phyloP scores from a whole-genome alignment of 192 early-diverging fungal species.

The Phlyctochytrium planicorne region DNA sequence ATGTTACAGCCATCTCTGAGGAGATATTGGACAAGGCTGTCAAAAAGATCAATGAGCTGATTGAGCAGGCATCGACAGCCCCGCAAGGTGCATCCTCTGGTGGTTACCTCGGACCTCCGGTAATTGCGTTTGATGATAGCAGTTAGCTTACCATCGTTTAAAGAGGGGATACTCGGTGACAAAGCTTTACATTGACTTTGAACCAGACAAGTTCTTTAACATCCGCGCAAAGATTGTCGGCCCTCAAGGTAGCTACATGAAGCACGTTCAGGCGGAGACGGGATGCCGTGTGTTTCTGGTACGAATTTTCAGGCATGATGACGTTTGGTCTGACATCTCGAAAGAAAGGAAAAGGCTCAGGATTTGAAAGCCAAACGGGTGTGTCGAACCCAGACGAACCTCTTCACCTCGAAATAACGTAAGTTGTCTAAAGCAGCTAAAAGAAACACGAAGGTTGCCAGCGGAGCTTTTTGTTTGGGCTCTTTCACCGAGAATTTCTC shows the following conservation, averaged over 20 bases:
- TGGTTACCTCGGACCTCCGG: neutral
- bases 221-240: conserved; percentile 86
- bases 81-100: conserved; percentile 10
- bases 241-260: conserved; percentile 75
- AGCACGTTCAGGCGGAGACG: conserved; percentile 83
- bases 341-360: conserved; percentile 81
- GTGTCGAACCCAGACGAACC: conserved; percentile 71
- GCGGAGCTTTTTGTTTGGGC: conserved; percentile 3
- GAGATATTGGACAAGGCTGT: conserved; percentile 72
- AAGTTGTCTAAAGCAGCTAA: no score
- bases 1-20: conserved; percentile 66
- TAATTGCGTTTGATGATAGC: neutral
- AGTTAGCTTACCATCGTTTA: neutral
- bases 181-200: conserved; percentile 75
- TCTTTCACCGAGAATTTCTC: neutral
- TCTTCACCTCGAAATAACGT: conserved; percentile 81
- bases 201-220: conserved; percentile 66
- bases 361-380: conserved; percentile 66
- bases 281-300: conserved; percentile 55
- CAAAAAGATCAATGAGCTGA: conserved; percentile 71
- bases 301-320: neutral
- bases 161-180: conserved; percentile 26
- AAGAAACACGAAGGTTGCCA: neutral
- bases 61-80: conserved; percentile 55
- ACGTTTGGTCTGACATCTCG: conserved; percentile 34